Evolutionary conservation across 139 green algal species (phyloP).

Genomic region (Zygnema cylindricum): DNA sequence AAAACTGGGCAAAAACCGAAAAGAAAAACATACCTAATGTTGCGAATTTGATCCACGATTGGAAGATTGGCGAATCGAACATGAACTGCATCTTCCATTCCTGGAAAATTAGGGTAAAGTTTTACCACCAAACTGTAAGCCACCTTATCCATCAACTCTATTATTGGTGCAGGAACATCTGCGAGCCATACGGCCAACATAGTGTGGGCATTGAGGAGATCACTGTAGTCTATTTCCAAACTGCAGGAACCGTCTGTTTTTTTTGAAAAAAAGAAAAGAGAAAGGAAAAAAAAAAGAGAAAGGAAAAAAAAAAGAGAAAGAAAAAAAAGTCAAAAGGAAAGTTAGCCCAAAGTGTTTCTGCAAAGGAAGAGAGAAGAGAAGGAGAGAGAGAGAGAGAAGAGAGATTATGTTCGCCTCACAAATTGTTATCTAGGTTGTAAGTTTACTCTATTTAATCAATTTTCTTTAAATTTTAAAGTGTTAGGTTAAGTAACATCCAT

Average conservation of each 20-base stretch:
- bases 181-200: slow-evolving; percentile 80
- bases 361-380: neutral
- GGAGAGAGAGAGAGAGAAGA: neutral
- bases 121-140: slow-evolving; percentile 59
- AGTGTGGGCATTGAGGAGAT: slow-evolving; percentile 71
- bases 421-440: no score
- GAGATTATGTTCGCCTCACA: no score
- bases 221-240: slow-evolving; percentile 86
- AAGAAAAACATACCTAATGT: slow-evolving; percentile 87
- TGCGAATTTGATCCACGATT: slow-evolving; percentile 87
- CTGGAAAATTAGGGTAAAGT: slow-evolving; percentile 64
- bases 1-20: no score
- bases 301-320: neutral
- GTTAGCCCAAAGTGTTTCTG: no score
- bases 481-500: no score
- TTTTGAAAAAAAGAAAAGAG: neutral
- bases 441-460: no score
- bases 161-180: slow-evolving; percentile 79
- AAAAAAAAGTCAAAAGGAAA: slow-evolving; percentile 36
- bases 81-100: slow-evolving; percentile 73
- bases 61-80: slow-evolving; percentile 90
- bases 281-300: neutral
- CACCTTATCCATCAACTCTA: slow-evolving; percentile 80
- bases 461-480: no score
- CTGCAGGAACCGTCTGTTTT: slow-evolving; percentile 49